phyloP scores from a whole-genome alignment of 495 filamentous ascomycete genomes.

The Aspergillus nanangensis region DNA sequence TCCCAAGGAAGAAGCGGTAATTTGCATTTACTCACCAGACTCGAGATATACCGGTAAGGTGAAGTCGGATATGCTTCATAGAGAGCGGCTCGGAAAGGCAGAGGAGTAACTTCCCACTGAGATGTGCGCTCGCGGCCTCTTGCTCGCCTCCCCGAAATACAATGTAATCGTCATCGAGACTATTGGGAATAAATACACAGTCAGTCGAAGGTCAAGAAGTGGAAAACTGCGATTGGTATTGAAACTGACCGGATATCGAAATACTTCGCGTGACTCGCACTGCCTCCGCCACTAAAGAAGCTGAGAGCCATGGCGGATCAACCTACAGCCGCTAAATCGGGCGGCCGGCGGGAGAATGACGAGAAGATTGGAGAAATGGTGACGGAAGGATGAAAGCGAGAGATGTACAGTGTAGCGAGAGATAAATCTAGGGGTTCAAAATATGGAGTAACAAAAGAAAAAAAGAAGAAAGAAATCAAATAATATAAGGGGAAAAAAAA shows the following conservation, averaged over 20 bases:
- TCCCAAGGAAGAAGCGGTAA: too few species aligned
- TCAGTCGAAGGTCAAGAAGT: conserved; percentile 11
- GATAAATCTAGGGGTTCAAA: conserved; percentile 12
- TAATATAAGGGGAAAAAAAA: conserved; percentile 4
- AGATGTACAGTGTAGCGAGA: too few species aligned
- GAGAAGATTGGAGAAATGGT: conserved; percentile 5
- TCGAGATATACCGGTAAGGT: conserved; percentile 65
- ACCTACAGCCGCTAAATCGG: conserved; percentile 17
- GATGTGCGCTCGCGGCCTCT: conserved; percentile 69
- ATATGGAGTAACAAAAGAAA: conserved; percentile 4
- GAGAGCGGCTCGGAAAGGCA: conserved; percentile 66
- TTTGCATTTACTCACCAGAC: conserved; percentile 66
- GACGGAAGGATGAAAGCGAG: conserved; percentile 3
- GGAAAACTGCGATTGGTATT: conserved; percentile 5
- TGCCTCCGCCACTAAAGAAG: conserved; percentile 45
- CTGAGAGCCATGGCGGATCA: conserved; percentile 43
- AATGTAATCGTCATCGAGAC: conserved; percentile 73
- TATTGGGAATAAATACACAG: conserved; percentile 23
- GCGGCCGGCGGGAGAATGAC: conserved; percentile 10
- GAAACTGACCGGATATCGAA: conserved; percentile 51
- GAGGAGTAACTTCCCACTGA: conserved; percentile 72
- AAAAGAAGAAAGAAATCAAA: conserved; percentile 8
- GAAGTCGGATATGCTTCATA: conserved; percentile 67
- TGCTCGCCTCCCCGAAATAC: conserved; percentile 71
- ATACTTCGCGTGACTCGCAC: conserved; percentile 47